A percentile compares a stretch with the other conserved stretches of the same genome.
These are phyloP conservation scores for Corchorus capsularis DNA, from an alignment of 345 rosid species.

Conservation along the genomic window DNA sequence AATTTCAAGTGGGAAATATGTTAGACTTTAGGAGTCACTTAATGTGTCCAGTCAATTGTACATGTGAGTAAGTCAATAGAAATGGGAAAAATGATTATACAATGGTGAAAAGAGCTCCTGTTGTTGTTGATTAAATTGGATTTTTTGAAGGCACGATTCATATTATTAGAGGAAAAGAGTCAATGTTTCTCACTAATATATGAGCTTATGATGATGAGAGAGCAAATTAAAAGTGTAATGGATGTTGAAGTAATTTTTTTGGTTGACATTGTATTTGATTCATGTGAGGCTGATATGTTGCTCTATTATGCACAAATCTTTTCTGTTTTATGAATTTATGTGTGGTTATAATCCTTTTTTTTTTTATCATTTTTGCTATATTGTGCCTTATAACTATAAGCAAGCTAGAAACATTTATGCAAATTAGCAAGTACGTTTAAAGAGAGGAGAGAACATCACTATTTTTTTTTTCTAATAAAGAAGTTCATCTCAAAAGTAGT, in stretches of 20 bases:
- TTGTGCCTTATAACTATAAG: not conserved
- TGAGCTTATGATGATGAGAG: not conserved
- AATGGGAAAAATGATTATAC: not conserved
- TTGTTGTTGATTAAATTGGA: not conserved
- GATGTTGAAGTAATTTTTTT: not conserved
- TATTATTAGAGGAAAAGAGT: not conserved
- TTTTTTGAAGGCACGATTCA: not conserved
- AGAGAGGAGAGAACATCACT: not conserved
- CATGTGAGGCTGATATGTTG: not conserved
- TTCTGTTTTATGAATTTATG: not conserved
- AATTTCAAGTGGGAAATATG: not conserved
- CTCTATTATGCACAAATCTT: not conserved
- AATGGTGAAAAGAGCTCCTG: not conserved
- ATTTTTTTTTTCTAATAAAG: too few relatives aligned
- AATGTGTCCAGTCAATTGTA: too few relatives aligned
- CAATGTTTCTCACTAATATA: not conserved
- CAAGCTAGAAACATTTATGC: conserved; percentile 20
- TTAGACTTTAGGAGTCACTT: not conserved
- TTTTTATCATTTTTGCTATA: not conserved
- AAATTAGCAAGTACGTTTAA: conserved; percentile 30
- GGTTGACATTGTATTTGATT: conserved; percentile 16
- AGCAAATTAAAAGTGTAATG: not conserved
- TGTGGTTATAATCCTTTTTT: not conserved
- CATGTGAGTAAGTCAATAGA: not conserved
- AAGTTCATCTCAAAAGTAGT: conserved; percentile 23